Percentiles rank a stretch among this genome's conserved stretches.
phyloP scores from a whole-genome alignment of 2,329 filamentous ascomycete genomes.

The Onygenales sp. region DNA sequence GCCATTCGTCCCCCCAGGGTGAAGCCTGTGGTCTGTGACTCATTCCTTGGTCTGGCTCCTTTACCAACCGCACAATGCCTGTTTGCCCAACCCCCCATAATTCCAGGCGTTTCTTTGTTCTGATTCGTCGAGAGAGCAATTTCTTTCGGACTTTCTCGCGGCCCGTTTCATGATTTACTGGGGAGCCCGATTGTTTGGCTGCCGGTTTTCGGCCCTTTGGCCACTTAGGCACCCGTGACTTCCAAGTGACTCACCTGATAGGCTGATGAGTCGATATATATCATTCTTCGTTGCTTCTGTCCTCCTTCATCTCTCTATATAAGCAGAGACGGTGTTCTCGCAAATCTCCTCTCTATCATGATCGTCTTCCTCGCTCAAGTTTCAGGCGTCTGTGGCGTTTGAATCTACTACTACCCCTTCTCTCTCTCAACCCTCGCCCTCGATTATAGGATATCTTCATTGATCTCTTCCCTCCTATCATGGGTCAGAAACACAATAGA shows the following conservation, averaged over 20 bases:
- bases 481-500: slow-evolving; percentile 40
- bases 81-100: slow-evolving; percentile 5
- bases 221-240: background rate
- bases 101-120: background rate
- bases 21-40: background rate
- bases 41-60: background rate
- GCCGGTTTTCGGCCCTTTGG: background rate
- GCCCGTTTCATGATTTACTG: slow-evolving; percentile 1
- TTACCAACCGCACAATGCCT: background rate
- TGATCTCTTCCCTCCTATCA: slow-evolving; percentile 10
- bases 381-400: slow-evolving; percentile 3
- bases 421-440: background rate
- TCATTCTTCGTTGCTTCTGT: background rate
- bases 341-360: background rate
- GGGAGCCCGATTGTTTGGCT: background rate
- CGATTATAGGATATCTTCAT: background rate
- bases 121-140: background rate
- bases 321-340: background rate
- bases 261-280: background rate
- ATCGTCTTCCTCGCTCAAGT: background rate
- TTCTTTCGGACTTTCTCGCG: background rate
- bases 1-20: background rate
- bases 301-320: background rate
- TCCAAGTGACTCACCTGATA: slow-evolving; percentile 3
- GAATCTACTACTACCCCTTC: background rate